Conservation (phyloP, 495 filamentous ascomycete species). For the Astrothelium macrocarpum region DNA sequence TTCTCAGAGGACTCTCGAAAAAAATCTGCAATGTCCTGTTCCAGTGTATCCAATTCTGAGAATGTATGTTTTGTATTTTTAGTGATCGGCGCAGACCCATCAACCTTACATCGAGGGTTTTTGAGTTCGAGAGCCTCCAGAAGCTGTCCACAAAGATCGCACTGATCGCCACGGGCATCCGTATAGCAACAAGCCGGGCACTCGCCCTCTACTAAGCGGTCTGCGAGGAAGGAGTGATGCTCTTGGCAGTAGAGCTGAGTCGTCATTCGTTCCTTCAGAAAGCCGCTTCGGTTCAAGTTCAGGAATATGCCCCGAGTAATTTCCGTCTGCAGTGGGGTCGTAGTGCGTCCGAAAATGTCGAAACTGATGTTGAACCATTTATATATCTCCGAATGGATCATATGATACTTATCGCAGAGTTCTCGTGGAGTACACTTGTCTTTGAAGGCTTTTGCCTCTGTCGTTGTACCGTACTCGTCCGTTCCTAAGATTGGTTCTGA, state of each 20-base stretch:
- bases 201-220: slow-evolving; percentile 83
- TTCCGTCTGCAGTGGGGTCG: slow-evolving; percentile 67
- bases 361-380: slow-evolving; percentile 78
- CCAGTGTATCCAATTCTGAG: slow-evolving; percentile 65
- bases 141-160: slow-evolving; percentile 71
- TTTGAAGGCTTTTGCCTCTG: slow-evolving; percentile 64
- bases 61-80: slow-evolving; percentile 64
- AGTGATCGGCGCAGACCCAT: slow-evolving; percentile 63
- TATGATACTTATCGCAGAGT: slow-evolving; percentile 78
- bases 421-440: slow-evolving; percentile 56
- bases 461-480: slow-evolving; percentile 52
- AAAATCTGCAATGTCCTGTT: slow-evolving; percentile 63
- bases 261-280: slow-evolving; percentile 62
- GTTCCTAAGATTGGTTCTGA: slow-evolving; percentile 3
- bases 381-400: slow-evolving; percentile 70
- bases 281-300: slow-evolving; percentile 66
- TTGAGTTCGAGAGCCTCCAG: slow-evolving; percentile 60
- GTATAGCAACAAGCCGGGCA: slow-evolving; percentile 70
- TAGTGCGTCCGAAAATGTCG: slow-evolving; percentile 73
- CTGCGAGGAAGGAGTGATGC: slow-evolving; percentile 75
- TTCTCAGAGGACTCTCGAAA: slow-evolving; percentile 47
- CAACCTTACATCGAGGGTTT: slow-evolving; percentile 62
- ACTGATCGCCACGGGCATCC: slow-evolving; percentile 75
- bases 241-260: slow-evolving; percentile 76
- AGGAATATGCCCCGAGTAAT: slow-evolving; percentile 77